phyloP scores from a whole-genome alignment of 306 rosid genomes.

The Astragalus membranaceus region DNA sequence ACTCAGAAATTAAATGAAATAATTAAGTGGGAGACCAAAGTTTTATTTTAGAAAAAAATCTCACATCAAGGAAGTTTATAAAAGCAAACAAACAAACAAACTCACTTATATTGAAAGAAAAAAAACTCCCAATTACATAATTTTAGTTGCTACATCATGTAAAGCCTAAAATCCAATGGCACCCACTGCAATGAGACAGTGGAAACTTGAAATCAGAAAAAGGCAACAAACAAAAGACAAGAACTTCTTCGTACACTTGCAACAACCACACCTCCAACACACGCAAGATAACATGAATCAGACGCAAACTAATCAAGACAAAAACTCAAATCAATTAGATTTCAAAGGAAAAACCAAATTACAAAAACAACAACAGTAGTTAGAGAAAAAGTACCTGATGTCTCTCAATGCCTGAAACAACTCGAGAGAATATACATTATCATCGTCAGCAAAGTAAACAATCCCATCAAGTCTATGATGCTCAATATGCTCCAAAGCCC shows the following conservation, averaged over 20 bases:
- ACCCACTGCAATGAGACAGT: not conserved
- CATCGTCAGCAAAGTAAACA: constrained; percentile 93
- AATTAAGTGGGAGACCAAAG: not conserved
- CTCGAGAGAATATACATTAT: constrained; percentile 73
- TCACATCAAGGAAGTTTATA: not conserved
- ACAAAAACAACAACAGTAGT: not conserved
- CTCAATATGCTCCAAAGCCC: constrained; percentile 92
- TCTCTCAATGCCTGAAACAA: constrained; percentile 75
- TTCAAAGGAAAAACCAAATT: not conserved
- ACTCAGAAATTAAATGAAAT: not conserved
- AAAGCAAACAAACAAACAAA: too few species aligned
- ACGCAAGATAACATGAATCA: not conserved
- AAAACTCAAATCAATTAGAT: not conserved
- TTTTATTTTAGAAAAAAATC: not conserved
- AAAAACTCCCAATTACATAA: not conserved
- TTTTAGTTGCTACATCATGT: not conserved
- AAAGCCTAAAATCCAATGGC: not conserved
- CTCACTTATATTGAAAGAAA: not conserved
- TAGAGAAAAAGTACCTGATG: constrained; percentile 42
- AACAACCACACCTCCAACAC: constrained; percentile 4
- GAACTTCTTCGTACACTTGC: not conserved
- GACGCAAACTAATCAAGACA: not conserved
- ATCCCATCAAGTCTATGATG: constrained; percentile 77
- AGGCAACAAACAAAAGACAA: constrained; percentile 14
- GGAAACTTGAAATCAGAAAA: not conserved